A percentile compares a stretch with the other conserved stretches of the same genome.
Evolutionary conservation across 768 basidiomycete species (phyloP).

Genomic region (Mycena epipterygia): DNA sequence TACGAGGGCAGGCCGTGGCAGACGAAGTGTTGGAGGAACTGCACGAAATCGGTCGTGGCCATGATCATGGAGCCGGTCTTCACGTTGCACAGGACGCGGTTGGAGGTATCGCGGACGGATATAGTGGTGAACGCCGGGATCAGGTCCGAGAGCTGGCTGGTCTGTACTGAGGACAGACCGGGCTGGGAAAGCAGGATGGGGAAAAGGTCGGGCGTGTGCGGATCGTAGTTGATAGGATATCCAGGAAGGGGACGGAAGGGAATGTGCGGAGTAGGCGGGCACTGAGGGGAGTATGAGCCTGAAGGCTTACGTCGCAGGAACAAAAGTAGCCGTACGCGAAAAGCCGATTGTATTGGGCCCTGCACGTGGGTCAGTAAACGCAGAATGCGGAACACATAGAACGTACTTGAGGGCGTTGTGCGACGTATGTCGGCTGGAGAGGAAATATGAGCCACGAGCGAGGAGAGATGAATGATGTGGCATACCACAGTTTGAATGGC

Average conservation of each 20-base stretch:
- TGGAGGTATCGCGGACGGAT: not conserved
- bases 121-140: slow-evolving; percentile 9
- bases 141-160: not conserved
- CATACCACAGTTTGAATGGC: not conserved
- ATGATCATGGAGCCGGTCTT: not conserved
- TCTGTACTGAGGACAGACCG: not conserved
- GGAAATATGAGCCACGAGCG: not conserved
- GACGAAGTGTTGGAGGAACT: slow-evolving; percentile 20
- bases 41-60: not conserved
- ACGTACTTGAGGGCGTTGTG: not conserved
- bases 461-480: not conserved
- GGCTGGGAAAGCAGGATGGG: slow-evolving; percentile 3
- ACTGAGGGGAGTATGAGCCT: not conserved
- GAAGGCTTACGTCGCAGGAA: not conserved
- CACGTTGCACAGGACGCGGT: slow-evolving; percentile 6
- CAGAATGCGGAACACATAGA: not conserved
- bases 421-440: not conserved
- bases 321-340: not conserved
- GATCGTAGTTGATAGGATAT: not conserved
- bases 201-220: slow-evolving; percentile 4
- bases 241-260: not conserved
- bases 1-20: not conserved
- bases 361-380: not conserved
- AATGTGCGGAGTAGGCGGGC: slow-evolving; percentile 17
- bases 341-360: not conserved